Percentiles rank a stretch among this genome's conserved stretches.
Evolutionary conservation across 225 moss, liverwort and hornwort genomes (phyloP).

Genomic region (Marchantia paleacea): DNA sequence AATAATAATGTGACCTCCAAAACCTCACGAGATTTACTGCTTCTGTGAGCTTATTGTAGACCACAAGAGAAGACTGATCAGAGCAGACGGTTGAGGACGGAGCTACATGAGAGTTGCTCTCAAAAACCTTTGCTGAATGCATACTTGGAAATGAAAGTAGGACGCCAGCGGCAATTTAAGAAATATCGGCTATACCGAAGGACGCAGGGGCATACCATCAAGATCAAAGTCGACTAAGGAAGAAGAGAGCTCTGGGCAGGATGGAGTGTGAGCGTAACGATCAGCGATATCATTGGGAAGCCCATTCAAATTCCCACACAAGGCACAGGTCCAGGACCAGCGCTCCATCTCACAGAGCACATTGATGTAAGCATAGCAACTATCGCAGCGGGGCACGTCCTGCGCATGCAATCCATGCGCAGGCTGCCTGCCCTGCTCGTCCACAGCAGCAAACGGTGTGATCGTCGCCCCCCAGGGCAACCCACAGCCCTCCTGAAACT

Average conservation of each 20-base stretch:
- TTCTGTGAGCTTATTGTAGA: not conserved
- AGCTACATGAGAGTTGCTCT: not conserved
- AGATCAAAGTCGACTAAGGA: constrained; percentile 84
- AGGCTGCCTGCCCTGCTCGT: constrained; percentile 67
- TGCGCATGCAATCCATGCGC: constrained; percentile 66
- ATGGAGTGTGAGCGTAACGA: constrained; percentile 49
- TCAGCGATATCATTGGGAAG: constrained; percentile 56
- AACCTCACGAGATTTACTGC: not conserved
- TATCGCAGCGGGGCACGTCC: constrained; percentile 80
- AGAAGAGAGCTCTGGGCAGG: constrained; percentile 52
- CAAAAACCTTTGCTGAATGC: not conserved
- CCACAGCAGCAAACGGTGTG: constrained; percentile 71
- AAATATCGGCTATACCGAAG: not conserved
- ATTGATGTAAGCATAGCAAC: constrained; percentile 92
- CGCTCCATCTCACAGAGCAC: constrained; percentile 75
- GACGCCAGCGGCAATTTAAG: not conserved
- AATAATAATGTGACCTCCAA: not conserved
- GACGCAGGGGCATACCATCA: constrained; percentile 47
- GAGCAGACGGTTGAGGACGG: not conserved
- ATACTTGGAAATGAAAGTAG: not conserved
- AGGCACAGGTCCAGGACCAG: constrained; percentile 88
- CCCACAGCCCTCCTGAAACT: constrained; percentile 88
- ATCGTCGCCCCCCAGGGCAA: constrained; percentile 93
- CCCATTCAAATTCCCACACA: constrained; percentile 81
- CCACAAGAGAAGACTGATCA: not conserved